Evolutionary conservation across 1,284 basidiomycete genomes (phyloP).

Genomic region (Pisolithus thermaeus): DNA sequence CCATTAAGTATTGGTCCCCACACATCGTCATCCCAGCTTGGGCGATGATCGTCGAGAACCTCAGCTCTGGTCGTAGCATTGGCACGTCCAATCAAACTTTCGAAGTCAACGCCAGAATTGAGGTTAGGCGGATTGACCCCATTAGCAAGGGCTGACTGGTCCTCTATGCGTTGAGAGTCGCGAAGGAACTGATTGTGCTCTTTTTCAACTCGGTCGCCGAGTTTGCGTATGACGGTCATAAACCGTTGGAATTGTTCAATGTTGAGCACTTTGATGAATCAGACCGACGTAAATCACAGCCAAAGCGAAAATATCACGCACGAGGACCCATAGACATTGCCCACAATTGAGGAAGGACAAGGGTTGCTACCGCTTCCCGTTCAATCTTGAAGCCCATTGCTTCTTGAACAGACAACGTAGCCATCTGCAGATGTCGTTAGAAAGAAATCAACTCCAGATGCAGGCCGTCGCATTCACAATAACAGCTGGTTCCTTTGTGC

Average conservation of each 20-base stretch:
- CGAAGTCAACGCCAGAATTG: slow-evolving; percentile 55
- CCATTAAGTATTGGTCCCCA: slow-evolving; percentile 71
- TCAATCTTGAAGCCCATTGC: slow-evolving; percentile 96
- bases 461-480: slow-evolving; percentile 53
- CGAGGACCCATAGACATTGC: slow-evolving; percentile 94
- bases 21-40: slow-evolving; percentile 69
- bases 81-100: slow-evolving; percentile 62
- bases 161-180: slow-evolving; percentile 79
- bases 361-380: slow-evolving; percentile 88
- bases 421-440: slow-evolving; percentile 52
- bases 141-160: slow-evolving; percentile 50
- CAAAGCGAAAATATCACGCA: slow-evolving; percentile 35
- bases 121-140: slow-evolving; percentile 30
- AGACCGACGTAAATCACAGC: neutral
- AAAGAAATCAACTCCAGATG: neutral
- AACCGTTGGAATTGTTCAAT: slow-evolving; percentile 91
- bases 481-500: slow-evolving; percentile 90
- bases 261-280: slow-evolving; percentile 60
- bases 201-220: slow-evolving; percentile 76
- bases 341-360: slow-evolving; percentile 93
- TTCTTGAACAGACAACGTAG: slow-evolving; percentile 91
- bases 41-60: slow-evolving; percentile 34
- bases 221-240: slow-evolving; percentile 72
- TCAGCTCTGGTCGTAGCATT: slow-evolving; percentile 43
- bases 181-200: slow-evolving; percentile 82